A percentile compares a stretch with the other conserved stretches of the same genome.
phyloP scores from a whole-genome alignment of 345 rosid species.

The Brassica juncea region DNA sequence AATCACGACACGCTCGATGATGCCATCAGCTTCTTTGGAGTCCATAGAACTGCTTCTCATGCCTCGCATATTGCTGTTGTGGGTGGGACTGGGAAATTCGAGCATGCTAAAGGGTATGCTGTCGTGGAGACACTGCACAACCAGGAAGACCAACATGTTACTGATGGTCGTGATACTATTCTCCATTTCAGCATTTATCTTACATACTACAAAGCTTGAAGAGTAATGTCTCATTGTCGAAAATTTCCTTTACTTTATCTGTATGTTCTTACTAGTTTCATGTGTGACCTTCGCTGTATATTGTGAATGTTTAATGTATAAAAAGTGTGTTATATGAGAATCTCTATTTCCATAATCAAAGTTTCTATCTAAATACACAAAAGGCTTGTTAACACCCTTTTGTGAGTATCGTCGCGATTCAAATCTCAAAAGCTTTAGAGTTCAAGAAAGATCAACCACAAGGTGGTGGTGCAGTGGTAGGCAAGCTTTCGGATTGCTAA shows the following conservation, averaged over 20 bases:
- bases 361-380: neutral
- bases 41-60: conserved; percentile 66
- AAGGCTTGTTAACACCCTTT: conserved; percentile 5
- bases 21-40: conserved; percentile 81
- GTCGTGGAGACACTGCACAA: conserved; percentile 60
- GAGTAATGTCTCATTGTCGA: neutral
- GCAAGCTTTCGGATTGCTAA: neutral
- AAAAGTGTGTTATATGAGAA: conserved; percentile 3
- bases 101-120: conserved; percentile 72
- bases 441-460: neutral
- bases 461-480: too few relatives aligned
- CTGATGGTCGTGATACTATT: conserved; percentile 80
- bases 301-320: conserved; percentile 8
- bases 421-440: neutral
- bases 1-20: conserved; percentile 47
- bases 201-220: conserved; percentile 42
- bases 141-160: conserved; percentile 63
- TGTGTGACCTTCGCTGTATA: conserved; percentile 21
- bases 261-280: conserved; percentile 24
- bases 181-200: conserved; percentile 66
- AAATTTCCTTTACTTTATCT: neutral
- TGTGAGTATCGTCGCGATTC: neutral
- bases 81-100: conserved; percentile 82
- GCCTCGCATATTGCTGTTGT: conserved; percentile 68
- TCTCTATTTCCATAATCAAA: neutral